A percentile compares a stretch with the other conserved stretches of the same genome.
These are phyloP conservation scores for Candida xiaguanensis DNA, from an alignment of 805 yeast species.

Conservation along the genomic window DNA sequence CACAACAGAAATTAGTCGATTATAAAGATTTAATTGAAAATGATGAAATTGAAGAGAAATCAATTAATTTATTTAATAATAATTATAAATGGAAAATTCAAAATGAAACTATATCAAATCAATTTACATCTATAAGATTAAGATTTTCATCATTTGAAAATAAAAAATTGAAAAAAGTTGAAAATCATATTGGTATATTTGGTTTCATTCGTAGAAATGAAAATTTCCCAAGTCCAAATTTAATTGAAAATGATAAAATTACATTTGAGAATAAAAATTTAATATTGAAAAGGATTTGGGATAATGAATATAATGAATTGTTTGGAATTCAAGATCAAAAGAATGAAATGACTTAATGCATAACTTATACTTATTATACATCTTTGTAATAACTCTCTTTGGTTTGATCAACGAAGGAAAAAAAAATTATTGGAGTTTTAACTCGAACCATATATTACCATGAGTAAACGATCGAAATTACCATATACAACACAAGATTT, in stretches of 20 bases:
- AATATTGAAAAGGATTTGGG: conserved; percentile 12
- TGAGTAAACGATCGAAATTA: conserved; percentile 36
- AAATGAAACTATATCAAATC: conserved; percentile 32
- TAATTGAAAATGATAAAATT: not conserved
- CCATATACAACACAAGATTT: conserved; percentile 43
- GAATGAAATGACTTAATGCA: conserved; percentile 3
- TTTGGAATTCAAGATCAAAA: not conserved
- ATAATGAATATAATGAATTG: conserved; percentile 8
- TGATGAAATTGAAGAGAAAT: conserved; percentile 10
- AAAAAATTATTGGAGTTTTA: no score
- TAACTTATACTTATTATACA: not conserved
- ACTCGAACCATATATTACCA: no score
- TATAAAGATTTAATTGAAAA: conserved; percentile 24
- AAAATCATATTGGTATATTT: conserved; percentile 17
- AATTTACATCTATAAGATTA: conserved; percentile 34
- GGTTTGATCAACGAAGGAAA: no score
- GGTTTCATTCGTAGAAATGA: conserved; percentile 23
- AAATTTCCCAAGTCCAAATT: not conserved
- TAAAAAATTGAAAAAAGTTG: not conserved
- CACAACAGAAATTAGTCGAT: conserved; percentile 34
- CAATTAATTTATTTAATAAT: not conserved
- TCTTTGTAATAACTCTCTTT: no score
- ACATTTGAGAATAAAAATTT: conserved; percentile 11
- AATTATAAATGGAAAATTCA: conserved; percentile 28
- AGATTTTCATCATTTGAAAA: conserved; percentile 21